A percentile compares a stretch with the other conserved stretches of the same genome.
phyloP scores from a whole-genome alignment of 805 yeast species.

The Lipomyces mesembrius region DNA sequence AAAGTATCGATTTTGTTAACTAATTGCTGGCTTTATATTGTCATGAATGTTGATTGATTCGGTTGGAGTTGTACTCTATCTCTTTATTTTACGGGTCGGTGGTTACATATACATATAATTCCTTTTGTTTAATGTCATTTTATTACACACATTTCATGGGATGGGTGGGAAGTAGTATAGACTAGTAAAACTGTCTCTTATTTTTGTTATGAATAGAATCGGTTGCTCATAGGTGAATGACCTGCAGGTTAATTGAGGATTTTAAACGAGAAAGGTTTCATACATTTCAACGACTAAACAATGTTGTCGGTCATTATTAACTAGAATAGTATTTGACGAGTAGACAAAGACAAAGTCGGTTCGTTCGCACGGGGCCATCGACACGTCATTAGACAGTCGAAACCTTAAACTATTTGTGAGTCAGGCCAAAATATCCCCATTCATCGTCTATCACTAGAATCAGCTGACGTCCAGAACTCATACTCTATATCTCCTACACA shows the following conservation, averaged over 20 bases:
- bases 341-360: background rate
- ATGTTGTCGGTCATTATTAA: background rate
- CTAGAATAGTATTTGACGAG: background rate
- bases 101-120: slow-evolving; percentile 18
- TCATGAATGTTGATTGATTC: slow-evolving; percentile 2
- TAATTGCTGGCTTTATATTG: background rate
- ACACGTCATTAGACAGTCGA: background rate
- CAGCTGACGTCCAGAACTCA: background rate
- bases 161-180: slow-evolving; percentile 29
- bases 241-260: no score
- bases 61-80: slow-evolving; percentile 9
- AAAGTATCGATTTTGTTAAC: background rate
- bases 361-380: background rate
- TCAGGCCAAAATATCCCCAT: no score
- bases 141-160: slow-evolving; percentile 26
- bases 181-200: slow-evolving; percentile 4
- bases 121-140: slow-evolving; percentile 13
- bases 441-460: background rate
- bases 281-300: background rate
- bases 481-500: background rate
- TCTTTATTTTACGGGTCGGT: slow-evolving; percentile 15
- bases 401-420: background rate
- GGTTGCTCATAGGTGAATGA: background rate
- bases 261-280: no score
- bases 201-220: background rate